Evolutionary conservation across 2,329 filamentous ascomycete species (phyloP), one percentile per base, ranked within the genome.

Genomic region (Cercospora citrullina): DNA sequence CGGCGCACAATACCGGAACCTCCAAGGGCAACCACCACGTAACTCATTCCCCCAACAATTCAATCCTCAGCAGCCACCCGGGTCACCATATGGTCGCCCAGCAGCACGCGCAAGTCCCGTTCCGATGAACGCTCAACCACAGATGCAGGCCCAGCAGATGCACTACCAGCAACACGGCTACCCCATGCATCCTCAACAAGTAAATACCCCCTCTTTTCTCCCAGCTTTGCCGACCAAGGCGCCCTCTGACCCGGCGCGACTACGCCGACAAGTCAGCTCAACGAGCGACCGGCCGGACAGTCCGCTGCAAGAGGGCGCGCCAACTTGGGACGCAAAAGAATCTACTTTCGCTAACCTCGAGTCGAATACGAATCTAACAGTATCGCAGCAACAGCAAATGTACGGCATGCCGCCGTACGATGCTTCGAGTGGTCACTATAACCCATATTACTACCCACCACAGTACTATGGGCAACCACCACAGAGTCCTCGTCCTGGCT

Each of bases 121-220:
- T 78, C 80, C 83, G 66, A 83, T 85, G 51, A 86, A 86, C 60
- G 85, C 84, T 71, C 87, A 87, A 76, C 89, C 93, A 79, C 86
- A 91, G 60, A 91, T 91, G 80, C 85, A 79, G 67, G 84, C 86
- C 68, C 85, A 86, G 53, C 85, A 87, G 70, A 91, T 89, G 82
- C 87, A 87, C 72, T 84, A 86, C 75, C 85, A 84, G 59, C 86
- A 86, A 79, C 89, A 87, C 76, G 84, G 80, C 72, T 85, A 84
- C 72, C 85, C 85, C 72, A 84, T 86, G 79, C 85, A 79, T 78
- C 69, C 68, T 5, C 83, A 87, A 84, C 84, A 88, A 86, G 87
- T 86, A 87, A 86, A 82, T 82, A 80, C 75, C 76, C 87, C 92
- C 61, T 62, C 58, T 65, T 60, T 65, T 61, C 39, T 63, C 59